Evolutionary conservation across 495 filamentous ascomycete genomes (phyloP), one percentile per base, ranked within the genome.

Genomic region (Annulohypoxylon nitens): DNA sequence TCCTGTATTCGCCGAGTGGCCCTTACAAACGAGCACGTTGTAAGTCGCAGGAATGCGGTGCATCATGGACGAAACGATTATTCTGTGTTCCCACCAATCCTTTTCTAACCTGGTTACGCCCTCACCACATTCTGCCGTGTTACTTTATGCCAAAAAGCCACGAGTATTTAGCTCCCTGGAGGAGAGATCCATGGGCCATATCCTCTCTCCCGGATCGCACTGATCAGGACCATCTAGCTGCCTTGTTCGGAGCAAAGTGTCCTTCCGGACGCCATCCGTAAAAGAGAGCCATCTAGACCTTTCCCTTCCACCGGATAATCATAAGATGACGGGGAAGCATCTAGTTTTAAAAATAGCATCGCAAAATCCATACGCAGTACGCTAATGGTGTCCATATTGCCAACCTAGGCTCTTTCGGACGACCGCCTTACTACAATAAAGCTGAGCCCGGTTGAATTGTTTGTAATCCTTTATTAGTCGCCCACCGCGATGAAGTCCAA

Each of bases 1-100:
- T 37, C 12, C 39, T 67, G 58, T 70, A 70, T 75, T 67, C 67
- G 62, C 72, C 63, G 67, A 75, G 50, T 18, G 25, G 57, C 20
- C 33, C 16, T 64, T n/a, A 66, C 58, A 67, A 67, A 67, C 63
- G 45, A 54, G 61, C 54, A 62, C 57, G 33, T 57, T 57, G 33
- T 33, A 37, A 37, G 36, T 61, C 67, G 59, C 30, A 70, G 63
- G 62, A 67, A 70, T 70, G 72, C 64, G 43, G 59, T 64, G 66
- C 67, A 48, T 33, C 61, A 45, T 20, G 12, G 45, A 54, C 65
- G 36, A 70, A 53, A 8, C 61, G 47, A 48, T 37, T 45, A 67
- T 62, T 60, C 37, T 60, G 57, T 60, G 57, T 4, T 41, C 57
- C 37, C 37, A 26, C n/a, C 36, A n/a, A 60, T 36, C 8, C 25